Percentiles rank a stretch among this genome's conserved stretches.
Conservation (phyloP, 2,329 filamentous ascomycete genomes). For the Diaporthe citrichinensis region DNA sequence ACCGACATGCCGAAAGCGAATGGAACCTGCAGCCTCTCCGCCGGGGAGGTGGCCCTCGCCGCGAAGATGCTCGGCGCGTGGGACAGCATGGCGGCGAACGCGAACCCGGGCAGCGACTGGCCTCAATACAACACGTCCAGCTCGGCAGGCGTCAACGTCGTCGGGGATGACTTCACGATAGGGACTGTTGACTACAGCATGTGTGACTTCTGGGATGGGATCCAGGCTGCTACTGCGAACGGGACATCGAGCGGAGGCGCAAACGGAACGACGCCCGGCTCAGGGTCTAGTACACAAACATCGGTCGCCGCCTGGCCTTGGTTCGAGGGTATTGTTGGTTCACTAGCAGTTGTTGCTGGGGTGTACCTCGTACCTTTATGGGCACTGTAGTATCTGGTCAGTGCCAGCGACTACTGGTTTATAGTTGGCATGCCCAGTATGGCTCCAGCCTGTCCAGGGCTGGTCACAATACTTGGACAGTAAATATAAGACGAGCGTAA, state of each 20-base stretch:
- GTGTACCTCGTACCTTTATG: background rate
- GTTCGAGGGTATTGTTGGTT: background rate
- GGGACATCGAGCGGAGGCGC: background rate
- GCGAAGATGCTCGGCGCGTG: constrained; percentile 46
- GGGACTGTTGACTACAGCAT: constrained; percentile 36
- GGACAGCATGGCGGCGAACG: constrained; percentile 47
- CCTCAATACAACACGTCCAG: constrained; percentile 8
- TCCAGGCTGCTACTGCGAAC: background rate
- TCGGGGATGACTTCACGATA: background rate
- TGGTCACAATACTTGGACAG: too few species aligned
- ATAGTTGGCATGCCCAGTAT: background rate
- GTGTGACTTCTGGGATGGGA: constrained; percentile 37
- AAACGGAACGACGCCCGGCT: background rate
- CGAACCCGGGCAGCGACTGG: constrained; percentile 42
- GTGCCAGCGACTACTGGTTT: background rate
- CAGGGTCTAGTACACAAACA: background rate
- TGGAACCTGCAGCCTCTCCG: constrained; percentile 46
- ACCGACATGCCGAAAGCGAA: constrained; percentile 44
- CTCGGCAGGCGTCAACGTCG: constrained; percentile 34
- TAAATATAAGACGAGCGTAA: background rate
- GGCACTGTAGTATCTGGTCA: background rate
- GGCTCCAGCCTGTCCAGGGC: background rate
- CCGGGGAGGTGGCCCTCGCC: constrained; percentile 43
- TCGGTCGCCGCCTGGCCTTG: constrained; percentile 7
- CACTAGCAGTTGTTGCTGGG: background rate